phyloP scores from a whole-genome alignment of 2,329 filamentous ascomycete genomes.

The Didymella glomerata region DNA sequence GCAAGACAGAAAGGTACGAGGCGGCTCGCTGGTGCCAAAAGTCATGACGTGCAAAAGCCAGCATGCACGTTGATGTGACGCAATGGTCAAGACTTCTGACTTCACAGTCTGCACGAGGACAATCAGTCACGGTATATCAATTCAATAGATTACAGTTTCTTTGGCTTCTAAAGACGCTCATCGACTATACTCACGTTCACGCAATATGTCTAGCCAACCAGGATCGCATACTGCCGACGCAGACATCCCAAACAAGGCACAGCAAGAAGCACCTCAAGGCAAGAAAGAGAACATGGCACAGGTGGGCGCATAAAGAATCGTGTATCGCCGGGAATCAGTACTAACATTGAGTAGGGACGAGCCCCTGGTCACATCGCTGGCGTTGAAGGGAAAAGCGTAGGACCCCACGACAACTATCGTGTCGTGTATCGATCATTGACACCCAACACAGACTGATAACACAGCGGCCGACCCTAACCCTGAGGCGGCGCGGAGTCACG shows the following conservation, averaged over 20 bases:
- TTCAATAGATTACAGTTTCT: background rate
- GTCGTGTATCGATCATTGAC: background rate
- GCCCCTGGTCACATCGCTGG: slow-evolving; percentile 14
- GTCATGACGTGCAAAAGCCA: slow-evolving; percentile 12
- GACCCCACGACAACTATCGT: background rate
- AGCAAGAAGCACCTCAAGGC: slow-evolving; percentile 50
- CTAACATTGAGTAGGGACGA: background rate
- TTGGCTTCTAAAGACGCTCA: background rate
- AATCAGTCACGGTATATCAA: background rate
- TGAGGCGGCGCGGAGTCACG: slow-evolving; percentile 47
- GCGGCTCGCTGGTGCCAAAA: background rate
- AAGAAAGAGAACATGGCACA: slow-evolving; percentile 48
- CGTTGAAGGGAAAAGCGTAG: slow-evolving; percentile 15
- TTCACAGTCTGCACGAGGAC: background rate
- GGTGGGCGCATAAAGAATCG: background rate
- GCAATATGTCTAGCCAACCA: slow-evolving; percentile 33
- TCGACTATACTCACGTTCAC: background rate
- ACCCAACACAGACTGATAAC: slow-evolving; percentile 44
- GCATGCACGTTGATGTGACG: slow-evolving; percentile 6
- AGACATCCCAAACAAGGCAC: slow-evolving; percentile 51
- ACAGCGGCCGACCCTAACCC: slow-evolving; percentile 44
- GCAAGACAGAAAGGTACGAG: background rate
- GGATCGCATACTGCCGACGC: slow-evolving; percentile 55
- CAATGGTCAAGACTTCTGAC: slow-evolving; percentile 1
- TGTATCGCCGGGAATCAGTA: accelerated